Evolutionary conservation across 192 early-diverging fungal genomes (phyloP).

Genomic region (Backusella parvicylindrica): DNA sequence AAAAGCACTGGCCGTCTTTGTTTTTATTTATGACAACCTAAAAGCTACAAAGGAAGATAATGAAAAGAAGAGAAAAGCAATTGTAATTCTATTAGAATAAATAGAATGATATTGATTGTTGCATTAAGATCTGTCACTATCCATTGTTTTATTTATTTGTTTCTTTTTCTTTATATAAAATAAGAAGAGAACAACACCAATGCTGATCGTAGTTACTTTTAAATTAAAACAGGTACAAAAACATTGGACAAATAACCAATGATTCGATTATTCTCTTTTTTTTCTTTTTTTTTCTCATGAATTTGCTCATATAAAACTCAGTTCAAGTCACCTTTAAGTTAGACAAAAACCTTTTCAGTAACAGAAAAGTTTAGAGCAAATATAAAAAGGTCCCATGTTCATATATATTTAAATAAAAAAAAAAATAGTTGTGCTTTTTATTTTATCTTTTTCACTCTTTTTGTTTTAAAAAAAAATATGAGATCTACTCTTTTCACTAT

Average conservation of each 20-base stretch:
- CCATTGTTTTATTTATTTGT: neutral
- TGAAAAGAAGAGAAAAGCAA: neutral
- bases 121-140: neutral
- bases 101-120: neutral
- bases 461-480: neutral
- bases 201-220: neutral
- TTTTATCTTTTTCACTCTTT: neutral
- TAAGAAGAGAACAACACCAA: neutral
- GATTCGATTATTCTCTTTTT: neutral
- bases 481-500: constrained; percentile 4
- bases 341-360: neutral
- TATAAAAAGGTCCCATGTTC: neutral
- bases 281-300: neutral
- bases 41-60: neutral
- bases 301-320: neutral
- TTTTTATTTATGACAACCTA: neutral
- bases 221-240: neutral
- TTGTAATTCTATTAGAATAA: neutral
- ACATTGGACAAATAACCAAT: neutral
- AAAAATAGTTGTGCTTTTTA: neutral
- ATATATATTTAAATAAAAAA: neutral
- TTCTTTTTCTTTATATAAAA: neutral
- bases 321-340: neutral
- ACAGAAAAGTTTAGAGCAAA: neutral
- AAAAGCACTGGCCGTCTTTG: neutral